Evolutionary conservation across 345 rosid genomes (phyloP), one percentile per base, ranked within the genome.

Genomic region (Trapa incisa): DNA sequence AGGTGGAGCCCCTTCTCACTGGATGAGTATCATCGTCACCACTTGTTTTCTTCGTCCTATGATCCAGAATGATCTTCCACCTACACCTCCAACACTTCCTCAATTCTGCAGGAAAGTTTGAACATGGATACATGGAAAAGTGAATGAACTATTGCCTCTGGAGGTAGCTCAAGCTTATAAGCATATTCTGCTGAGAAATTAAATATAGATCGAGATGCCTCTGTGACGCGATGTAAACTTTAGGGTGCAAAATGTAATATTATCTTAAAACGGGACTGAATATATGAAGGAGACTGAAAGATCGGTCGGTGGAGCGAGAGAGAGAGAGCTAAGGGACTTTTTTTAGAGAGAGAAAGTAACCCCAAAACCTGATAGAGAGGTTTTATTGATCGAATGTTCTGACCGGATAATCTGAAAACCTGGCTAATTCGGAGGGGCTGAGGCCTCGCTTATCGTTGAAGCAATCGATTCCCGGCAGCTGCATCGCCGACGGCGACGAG

Each of bases 361-460:
- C 10, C n/a, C 33, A 15, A 22, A 3, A n/a, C 29, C 29, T 0
- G 61, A 11, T 22, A 56, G 36, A 32, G 33, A 11, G 33, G 29
- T 22, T 58, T 58, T 22, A 35, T 37, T 35, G 62, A 58, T 58
- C 37, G 62, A 3, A 58, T 58, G 62, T 32, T 37, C 62, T 58
- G 37, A 58, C 37, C 0, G 29, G 37, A 58, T 35, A 33, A 9
- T 22, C 38, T 9, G 37, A 47, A 76, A 84, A 80, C 76, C 87
- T 85, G 87, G 87, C 86, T 73, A 86, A 70, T 70, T 52, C 75
- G 13, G 86, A 74, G 37, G 87, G 83, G 41, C 64, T 82, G 45
- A 75, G 82, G 66, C 77, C 84, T 53, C 86, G 86, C 74, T 73
- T 82, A 77, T 76, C 82, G 37, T 70, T 73, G 80, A 82, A 80